Evolutionary conservation across 176 grass and related monocot genomes (phyloP).

Genomic region (Luzula sylvatica): DNA sequence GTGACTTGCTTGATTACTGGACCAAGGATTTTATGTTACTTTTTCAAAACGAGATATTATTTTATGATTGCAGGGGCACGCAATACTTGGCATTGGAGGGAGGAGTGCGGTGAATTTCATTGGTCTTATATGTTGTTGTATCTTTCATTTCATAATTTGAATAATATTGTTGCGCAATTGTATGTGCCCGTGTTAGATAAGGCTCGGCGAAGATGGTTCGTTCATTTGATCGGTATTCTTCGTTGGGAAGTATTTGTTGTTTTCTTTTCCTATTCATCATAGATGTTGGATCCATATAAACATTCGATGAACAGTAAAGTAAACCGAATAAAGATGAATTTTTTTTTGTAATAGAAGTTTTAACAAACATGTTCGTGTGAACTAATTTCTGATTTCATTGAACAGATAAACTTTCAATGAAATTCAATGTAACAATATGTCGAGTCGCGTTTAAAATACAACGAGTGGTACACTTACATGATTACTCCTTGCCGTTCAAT

Average conservation of each 20-base stretch:
- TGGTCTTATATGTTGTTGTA: conserved; percentile 8
- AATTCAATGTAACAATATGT: no score
- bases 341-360: no score
- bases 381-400: no score
- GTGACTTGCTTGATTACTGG: no score
- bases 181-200: conserved; percentile 3
- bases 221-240: conserved; percentile 3
- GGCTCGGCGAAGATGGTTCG: conserved; percentile 10
- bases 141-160: conserved; percentile 13
- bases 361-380: no score
- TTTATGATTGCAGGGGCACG: conserved; percentile 21
- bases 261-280: conserved; percentile 17
- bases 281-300: conserved; percentile 2
- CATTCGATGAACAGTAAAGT: not conserved
- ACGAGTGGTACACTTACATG: no score
- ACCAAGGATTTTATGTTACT: no score
- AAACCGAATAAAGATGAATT: conserved; percentile 8
- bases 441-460: no score
- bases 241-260: conserved; percentile 15
- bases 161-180: conserved; percentile 7
- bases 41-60: no score
- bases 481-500: no score
- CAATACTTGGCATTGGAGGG: conserved; percentile 24
- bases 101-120: conserved; percentile 12
- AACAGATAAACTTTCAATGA: no score